These are phyloP conservation scores for Epichloe glyceriae DNA, from an alignment of 2,329 filamentous ascomycete genomes.

Conservation along the genomic window DNA sequence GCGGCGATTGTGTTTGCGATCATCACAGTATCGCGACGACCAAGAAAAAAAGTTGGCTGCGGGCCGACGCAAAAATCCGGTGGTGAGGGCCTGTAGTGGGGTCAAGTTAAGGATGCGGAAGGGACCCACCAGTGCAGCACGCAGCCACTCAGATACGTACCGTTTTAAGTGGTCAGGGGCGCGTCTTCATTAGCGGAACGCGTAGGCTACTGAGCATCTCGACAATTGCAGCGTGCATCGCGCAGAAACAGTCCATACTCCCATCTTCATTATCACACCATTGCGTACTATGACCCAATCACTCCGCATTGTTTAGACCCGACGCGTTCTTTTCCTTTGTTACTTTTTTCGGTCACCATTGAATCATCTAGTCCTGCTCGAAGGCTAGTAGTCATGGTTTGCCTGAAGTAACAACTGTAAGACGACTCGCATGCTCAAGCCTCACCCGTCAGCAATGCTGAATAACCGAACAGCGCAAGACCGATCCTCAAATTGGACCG, in stretches of 20 bases:
- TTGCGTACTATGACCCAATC: not conserved
- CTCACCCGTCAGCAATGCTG: not conserved
- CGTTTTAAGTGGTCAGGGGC: slow-evolving; percentile 3
- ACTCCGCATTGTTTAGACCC: too few relatives aligned
- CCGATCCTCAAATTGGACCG: slow-evolving; percentile 25
- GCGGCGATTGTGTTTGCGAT: not conserved
- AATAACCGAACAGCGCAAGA: not conserved
- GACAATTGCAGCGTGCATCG: not conserved
- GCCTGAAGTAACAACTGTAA: not conserved
- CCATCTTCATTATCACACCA: not conserved
- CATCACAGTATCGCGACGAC: not conserved
- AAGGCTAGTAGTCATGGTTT: not conserved
- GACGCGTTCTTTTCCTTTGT: too few relatives aligned
- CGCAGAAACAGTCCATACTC: not conserved
- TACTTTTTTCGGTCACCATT: not conserved
- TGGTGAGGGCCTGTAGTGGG: slow-evolving; percentile 16
- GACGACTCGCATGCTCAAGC: not conserved
- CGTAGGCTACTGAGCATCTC: not conserved
- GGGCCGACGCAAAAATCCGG: slow-evolving; percentile 23
- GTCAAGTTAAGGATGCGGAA: slow-evolving; percentile 3
- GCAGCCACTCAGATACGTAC: slow-evolving; percentile 9
- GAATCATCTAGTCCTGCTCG: not conserved
- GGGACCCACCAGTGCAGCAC: not conserved
- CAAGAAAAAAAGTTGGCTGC: slow-evolving; percentile 22
- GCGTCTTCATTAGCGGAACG: slow-evolving; percentile 5